Evolutionary conservation across 805 yeast genomes (phyloP), one percentile per base, ranked within the genome.

Genomic region (Wickerhamomyces pijperi): DNA sequence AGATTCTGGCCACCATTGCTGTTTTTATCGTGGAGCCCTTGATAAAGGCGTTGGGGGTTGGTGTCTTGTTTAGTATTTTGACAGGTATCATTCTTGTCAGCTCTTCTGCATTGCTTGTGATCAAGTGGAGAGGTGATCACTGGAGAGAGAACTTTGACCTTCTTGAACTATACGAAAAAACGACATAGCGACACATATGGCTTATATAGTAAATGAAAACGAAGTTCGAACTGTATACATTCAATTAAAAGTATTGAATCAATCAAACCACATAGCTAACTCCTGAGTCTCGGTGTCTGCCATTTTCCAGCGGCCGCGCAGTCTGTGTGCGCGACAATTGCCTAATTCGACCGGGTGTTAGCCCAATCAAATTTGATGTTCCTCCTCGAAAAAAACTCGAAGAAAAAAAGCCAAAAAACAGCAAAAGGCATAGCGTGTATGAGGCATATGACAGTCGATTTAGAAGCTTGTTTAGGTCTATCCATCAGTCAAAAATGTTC

Each of bases 21-120:
- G 76, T 87, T 2, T 86, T 85, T 54, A 66, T 78, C 8, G 74
- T 82, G 1, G 86, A 79, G 33, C 94, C 94, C 0, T 63, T 82
- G 51, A 61, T 79, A 15, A 50, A 54, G 3, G 86, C 83, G 0
- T 64, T 85, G 53, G 85, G 86, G 0, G 62, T 72, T 2, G 95
- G 95, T 0, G 75, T 82, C 47, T 61, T 83, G 40, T 78, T 73
- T 47, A 66, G 82, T 4, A 79, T 85, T 50, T 59, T 79, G 39
- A 76, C 82, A 2, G 81, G 85, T 9, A 47, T 79, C 3, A 63
- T 77, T 12, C 49, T 69, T 2, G 59, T 67, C 2, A 48, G 73
- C 17, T 59, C 77, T 2, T 34, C 61, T 1, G 48, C 65, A 3
- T 51, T 81, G 20, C 20, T 68, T 3, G 46, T 73, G 4, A 59